A percentile compares a stretch with the other conserved stretches of the same genome.
Conservation (phyloP, 2,329 filamentous ascomycete genomes). For the Colletotrichum orchidophilum region DNA sequence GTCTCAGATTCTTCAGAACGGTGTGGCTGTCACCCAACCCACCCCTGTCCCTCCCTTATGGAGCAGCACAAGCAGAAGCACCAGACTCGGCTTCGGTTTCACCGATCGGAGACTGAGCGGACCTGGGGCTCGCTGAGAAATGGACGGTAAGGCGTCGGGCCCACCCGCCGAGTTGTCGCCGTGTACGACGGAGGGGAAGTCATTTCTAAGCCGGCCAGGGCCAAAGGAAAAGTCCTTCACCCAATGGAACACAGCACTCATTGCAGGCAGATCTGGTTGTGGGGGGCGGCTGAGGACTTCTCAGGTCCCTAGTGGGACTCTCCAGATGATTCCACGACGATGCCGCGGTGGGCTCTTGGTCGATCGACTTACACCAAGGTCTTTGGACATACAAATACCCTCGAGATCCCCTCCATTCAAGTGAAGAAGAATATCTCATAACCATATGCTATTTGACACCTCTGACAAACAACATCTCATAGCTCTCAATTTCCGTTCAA, state of each 20-base stretch:
- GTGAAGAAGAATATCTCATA: not conserved
- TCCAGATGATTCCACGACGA: conserved; percentile 30
- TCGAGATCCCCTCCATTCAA: conserved; percentile 10
- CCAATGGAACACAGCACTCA: conserved; percentile 7
- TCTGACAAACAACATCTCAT: not conserved
- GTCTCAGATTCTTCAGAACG: not conserved
- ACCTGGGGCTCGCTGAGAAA: not conserved
- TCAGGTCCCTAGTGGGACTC: conserved; percentile 11
- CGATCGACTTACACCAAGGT: conserved; percentile 16
- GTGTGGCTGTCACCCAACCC: not conserved
- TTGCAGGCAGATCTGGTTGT: conserved; percentile 11
- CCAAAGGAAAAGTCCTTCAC: conserved; percentile 14
- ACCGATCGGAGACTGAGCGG: conserved; percentile 12
- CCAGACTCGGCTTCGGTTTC: conserved; percentile 6
- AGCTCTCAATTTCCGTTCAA: not conserved
- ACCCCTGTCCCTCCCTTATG: not conserved
- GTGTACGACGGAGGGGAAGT: conserved; percentile 3
- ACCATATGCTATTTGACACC: not conserved
- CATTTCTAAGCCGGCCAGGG: conserved; percentile 16
- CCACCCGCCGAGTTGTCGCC: conserved; percentile 31
- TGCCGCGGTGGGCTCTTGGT: conserved; percentile 3
- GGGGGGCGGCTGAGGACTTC: conserved; percentile 8
- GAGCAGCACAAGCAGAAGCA: not conserved
- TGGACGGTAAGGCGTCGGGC: conserved; percentile 1
- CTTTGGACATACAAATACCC: conserved; percentile 13